These are phyloP conservation scores for Conidiobolus coronatus DNA, from an alignment of 371 early-diverging fungal species.

Conservation along the genomic window DNA sequence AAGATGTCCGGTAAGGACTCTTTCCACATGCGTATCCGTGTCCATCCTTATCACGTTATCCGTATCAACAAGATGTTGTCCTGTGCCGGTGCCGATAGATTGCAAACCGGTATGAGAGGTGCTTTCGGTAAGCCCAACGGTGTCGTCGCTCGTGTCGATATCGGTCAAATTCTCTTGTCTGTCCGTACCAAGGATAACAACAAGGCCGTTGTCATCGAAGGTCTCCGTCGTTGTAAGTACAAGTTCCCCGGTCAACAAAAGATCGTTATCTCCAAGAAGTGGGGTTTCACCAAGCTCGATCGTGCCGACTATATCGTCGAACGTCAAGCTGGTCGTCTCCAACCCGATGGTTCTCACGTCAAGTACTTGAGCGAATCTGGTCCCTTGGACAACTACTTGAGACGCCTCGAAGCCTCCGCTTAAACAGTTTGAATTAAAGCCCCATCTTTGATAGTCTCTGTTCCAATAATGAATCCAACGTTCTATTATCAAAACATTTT, in stretches of 20 bases:
- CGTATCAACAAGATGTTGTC: conserved; percentile 99
- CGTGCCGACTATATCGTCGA: conserved; percentile 79
- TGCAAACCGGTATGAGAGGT: conserved; percentile 99
- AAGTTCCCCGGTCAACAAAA: conserved; percentile 99
- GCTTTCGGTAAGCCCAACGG: conserved; percentile 99
- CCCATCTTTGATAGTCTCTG: no score
- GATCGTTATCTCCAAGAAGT: conserved; percentile 97
- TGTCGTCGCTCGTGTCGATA: conserved; percentile 97
- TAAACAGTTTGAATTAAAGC: no score
- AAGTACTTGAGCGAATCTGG: conserved; percentile 88
- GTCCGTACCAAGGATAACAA: conserved; percentile 95
- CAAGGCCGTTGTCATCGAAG: conserved; percentile 90
- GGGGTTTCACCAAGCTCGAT: conserved; percentile 98
- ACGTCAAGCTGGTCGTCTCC: conserved; percentile 55
- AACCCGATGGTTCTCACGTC: conserved; percentile 94
- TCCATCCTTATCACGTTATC: conserved; percentile 99
- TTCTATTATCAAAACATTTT: no score
- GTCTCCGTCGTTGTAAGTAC: conserved; percentile 98
- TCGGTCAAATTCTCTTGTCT: conserved; percentile 96
- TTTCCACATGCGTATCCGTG: conserved; percentile 98
- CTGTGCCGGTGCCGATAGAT: conserved; percentile 99
- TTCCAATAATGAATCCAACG: no score
- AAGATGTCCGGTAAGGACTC: conserved; percentile 98
- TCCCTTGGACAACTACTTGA: conserved; percentile 46
- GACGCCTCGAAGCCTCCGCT: conserved; percentile 14